Evolutionary conservation across 2,329 filamentous ascomycete species (phyloP), one percentile per base, ranked within the genome.

Genomic region (Ophiostoma ips): DNA sequence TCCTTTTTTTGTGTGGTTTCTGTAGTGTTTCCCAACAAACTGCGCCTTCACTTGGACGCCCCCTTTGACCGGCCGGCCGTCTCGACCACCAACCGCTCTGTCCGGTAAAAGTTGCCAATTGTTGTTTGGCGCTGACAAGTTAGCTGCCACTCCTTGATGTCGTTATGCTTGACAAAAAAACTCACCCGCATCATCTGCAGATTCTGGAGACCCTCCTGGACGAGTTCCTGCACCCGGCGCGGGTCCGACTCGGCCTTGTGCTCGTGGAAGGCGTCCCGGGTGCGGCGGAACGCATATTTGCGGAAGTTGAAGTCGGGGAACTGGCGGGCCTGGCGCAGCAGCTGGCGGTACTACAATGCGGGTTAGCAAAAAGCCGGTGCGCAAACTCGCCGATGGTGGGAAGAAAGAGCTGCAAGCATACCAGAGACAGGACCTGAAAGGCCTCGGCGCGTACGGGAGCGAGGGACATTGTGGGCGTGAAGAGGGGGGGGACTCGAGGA

Each of bases 251-350:
- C 83, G 50, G 67, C 64, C 66, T 79, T 76, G 66, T 94, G 76
- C 65, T 94, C 87, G 60, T 84, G 78, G 67, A 96, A 98, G 5
- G 87, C 83, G 71, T 96, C 92, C 64, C 77, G 78, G 64, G 92
- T 95, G 66, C 90, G 79, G 63, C 92, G 83, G 68, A 82, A 84
- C 49, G 92, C 89, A 68, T 98, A 98, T 66, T 95, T 90, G 69
- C 92, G 81, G 75, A 95, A 98, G 70, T 96, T 98, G 73, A 96
- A 98, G 58, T 84, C 80, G 55, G 87, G 79, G 67, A 98, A 96
- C 62, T 95, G 85, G 55, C 76, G 75, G 55, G 87, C 81, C 66
- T 92, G 84, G 59, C 89, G 84, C 61, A 96, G 73, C 60, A 98
- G 73, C 62, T 90, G 90, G 58, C 92, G 89, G 69, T 95, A 96